Base-by-base conservation (phyloP, 768 basidiomycete species). In the Pluteus cervinus region DNA sequence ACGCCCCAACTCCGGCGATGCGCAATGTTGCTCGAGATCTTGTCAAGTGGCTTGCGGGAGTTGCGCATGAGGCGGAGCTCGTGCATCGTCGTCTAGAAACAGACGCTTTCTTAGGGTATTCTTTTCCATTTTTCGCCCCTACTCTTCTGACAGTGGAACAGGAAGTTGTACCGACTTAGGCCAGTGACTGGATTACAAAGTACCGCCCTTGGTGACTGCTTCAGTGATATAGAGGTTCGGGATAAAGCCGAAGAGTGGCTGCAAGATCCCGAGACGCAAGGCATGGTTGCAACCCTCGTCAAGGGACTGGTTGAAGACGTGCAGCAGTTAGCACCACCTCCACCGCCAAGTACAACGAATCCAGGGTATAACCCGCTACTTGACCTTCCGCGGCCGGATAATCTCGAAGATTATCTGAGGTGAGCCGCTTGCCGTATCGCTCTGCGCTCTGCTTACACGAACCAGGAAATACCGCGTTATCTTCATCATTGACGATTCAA, bases 401-500 rank as follows among this genome's bases (percentile, higher is more conserved):
- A 30, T 9, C 47, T 56, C 39, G 41, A 46, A 9, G 48, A 51
- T 10, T 56, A 56, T 28, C 35, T 56, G 22, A 43, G 43, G 55
- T 56, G 10, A 39, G 44, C 36, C n/a, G 14, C 5, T 17, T 29
- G n/a, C 24, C n/a, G 7, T 21, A 16, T 33, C 24, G 10, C 15
- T 3, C 29, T 26, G 23, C 9, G 11, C 17, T 30, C 20, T 40
- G 20, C 24, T 15, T 18, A 30, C 20, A n/a, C 8, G 37, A 33
- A n/a, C n/a, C 29, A 57, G 57, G 14, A 44, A 55, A 17, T 59
- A 53, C 37, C 49, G 50, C 14, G 48, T 59, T 21, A 35, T 52
- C 20, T 56, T 59, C 38, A 39, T 57, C 18, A 43, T 59, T n/a
- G 55, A 59, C 36, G 57, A 59, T 42, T 59, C 57, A 16, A 45